A percentile compares a stretch with the other conserved stretches of the same genome.
These are phyloP conservation scores for Chlorella sp. DNA, from an alignment of 139 green algal species.

Conservation along the genomic window DNA sequence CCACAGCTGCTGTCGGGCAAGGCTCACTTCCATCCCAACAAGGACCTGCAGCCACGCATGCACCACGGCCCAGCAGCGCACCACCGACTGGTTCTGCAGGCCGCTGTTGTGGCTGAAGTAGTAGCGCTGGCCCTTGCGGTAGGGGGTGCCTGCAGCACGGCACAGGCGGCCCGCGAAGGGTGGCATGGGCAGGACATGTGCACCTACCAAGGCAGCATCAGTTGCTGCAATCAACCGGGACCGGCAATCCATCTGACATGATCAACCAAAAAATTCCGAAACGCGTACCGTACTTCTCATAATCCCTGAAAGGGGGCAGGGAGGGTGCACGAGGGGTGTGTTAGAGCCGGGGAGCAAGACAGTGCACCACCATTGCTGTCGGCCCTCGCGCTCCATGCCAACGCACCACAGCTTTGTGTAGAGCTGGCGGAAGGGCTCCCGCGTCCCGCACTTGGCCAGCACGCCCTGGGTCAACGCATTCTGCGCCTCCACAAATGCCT, in stretches of 20 bases:
- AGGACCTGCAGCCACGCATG: neutral
- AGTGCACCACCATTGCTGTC: neutral
- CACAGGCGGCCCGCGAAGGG: neutral
- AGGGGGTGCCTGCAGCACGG: constrained; percentile 60
- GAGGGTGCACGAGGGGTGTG: too few species aligned
- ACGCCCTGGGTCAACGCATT: constrained; percentile 80
- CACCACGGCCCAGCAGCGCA: neutral
- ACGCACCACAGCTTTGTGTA: constrained; percentile 49
- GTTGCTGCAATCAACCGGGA: neutral
- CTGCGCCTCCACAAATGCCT: constrained; percentile 82
- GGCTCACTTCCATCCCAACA: too few species aligned
- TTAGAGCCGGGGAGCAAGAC: too few species aligned
- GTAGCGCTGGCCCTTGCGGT: constrained; percentile 69
- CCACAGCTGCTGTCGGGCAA: neutral
- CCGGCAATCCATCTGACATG: neutral
- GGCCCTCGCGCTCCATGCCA: neutral
- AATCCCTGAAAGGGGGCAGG: too few species aligned
- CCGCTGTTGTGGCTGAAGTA: constrained; percentile 90
- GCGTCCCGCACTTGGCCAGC: constrained; percentile 68
- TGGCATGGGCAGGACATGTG: neutral
- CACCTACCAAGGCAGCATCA: too few species aligned
- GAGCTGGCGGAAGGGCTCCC: constrained; percentile 68
- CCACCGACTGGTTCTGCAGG: constrained; percentile 79
- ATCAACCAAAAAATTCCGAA: too few species aligned
- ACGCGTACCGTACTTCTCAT: neutral